Evolutionary conservation across 2,329 filamentous ascomycete species (phyloP).

Genomic region (Fusarium sulawesiense): DNA sequence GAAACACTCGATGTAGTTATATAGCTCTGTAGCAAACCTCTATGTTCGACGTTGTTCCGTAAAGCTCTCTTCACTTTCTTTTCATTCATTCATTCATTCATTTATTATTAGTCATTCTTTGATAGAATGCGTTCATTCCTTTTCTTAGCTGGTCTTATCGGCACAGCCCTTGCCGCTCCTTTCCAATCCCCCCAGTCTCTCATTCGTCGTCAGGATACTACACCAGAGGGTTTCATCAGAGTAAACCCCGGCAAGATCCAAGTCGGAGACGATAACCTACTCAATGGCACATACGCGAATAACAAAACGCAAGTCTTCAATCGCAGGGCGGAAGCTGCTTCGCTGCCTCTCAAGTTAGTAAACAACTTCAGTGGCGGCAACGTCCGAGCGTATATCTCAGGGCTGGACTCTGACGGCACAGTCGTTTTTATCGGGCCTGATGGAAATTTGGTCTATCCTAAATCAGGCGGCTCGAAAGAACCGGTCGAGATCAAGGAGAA

Average conservation of each 20-base stretch:
- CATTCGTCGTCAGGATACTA: conserved; percentile 21
- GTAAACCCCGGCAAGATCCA: conserved; percentile 51
- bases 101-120: conserved; percentile 17
- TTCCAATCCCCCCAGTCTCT: conserved; percentile 9
- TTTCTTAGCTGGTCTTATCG: conserved; percentile 37
- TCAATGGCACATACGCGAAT: conserved; percentile 53
- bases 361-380: conserved; percentile 56
- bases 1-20: conserved; percentile 19
- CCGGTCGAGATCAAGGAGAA: conserved; percentile 54
- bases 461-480: conserved; percentile 48
- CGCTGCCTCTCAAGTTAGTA: conserved; percentile 51
- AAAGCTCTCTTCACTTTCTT: not conserved
- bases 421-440: conserved; percentile 59
- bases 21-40: not conserved
- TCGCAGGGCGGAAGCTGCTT: conserved; percentile 5
- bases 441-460: conserved; percentile 57
- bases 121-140: conserved; percentile 42
- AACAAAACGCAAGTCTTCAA: conserved; percentile 15
- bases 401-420: conserved; percentile 53
- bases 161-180: conserved; percentile 33
- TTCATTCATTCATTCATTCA: conserved; percentile 15
- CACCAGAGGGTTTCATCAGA: conserved; percentile 46
- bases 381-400: conserved; percentile 60
- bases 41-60: not conserved
- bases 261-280: conserved; percentile 53